Percentiles rank a stretch among this genome's conserved stretches.
phyloP scores from a whole-genome alignment of 164 flowering plant genomes.

The Sextonia rubra region DNA sequence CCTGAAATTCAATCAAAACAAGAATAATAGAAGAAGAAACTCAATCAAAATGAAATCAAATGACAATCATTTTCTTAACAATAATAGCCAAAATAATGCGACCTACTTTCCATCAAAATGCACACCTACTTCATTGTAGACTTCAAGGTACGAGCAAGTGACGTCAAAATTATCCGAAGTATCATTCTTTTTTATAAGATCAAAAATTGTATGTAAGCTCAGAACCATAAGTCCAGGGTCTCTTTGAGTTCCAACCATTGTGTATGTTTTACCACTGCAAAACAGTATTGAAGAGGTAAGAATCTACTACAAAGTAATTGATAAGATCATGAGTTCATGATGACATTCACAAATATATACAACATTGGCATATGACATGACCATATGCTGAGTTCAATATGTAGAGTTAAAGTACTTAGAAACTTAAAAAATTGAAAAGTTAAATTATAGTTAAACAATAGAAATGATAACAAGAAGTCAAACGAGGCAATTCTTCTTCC shows the following conservation, averaged over 20 bases:
- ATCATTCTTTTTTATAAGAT: conserved; percentile 52
- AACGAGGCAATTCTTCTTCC: too few relatives aligned
- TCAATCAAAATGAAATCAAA: background rate
- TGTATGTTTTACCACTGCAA: conserved; percentile 84
- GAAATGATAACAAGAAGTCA: too few relatives aligned
- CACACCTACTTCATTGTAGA: conserved; percentile 78
- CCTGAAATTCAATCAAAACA: conserved; percentile 34
- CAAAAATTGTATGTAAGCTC: conserved; percentile 74
- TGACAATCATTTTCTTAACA: background rate
- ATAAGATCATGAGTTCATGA: background rate
- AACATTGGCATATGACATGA: too few relatives aligned
- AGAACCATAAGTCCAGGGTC: conserved; percentile 97
- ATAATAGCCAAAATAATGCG: background rate
- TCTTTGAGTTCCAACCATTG: conserved; percentile 76
- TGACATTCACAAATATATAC: too few relatives aligned
- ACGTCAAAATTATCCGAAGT: conserved; percentile 77
- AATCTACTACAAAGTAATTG: background rate
- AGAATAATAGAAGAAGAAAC: conserved; percentile 8
- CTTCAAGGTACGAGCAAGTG: conserved; percentile 90
- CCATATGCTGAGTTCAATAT: too few relatives aligned
- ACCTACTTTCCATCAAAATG: conserved; percentile 10
- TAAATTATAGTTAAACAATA: too few relatives aligned
- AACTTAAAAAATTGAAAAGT: too few relatives aligned
- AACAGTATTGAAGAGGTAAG: conserved; percentile 7
- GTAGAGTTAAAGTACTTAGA: too few relatives aligned